Conservation (phyloP, 2,329 filamentous ascomycete genomes). For the Thermomyces lanuginosus region DNA sequence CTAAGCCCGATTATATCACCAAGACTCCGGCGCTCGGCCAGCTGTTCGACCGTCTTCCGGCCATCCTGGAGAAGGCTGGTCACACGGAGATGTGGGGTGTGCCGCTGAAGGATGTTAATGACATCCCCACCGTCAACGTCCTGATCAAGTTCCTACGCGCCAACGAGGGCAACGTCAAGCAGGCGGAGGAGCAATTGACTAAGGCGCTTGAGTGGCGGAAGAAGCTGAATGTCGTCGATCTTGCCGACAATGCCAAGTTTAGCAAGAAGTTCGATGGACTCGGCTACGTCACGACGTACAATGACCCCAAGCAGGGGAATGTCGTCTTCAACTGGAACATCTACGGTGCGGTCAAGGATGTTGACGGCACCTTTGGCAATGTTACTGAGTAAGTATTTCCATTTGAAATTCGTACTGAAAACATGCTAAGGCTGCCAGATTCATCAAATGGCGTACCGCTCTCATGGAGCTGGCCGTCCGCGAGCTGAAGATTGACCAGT, state of each 20-base stretch:
- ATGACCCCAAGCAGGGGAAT: constrained; percentile 35
- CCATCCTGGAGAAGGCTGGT: constrained; percentile 40
- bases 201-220: constrained; percentile 74
- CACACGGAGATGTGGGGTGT: constrained; percentile 82
- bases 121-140: constrained; percentile 65
- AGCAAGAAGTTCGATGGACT: constrained; percentile 58
- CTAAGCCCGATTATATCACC: constrained; percentile 20
- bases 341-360: constrained; percentile 72
- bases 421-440: constrained; percentile 36
- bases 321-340: constrained; percentile 79
- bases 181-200: constrained; percentile 60
- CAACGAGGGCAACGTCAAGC: constrained; percentile 58
- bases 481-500: constrained; percentile 53
- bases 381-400: constrained; percentile 51
- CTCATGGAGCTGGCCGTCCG: constrained; percentile 76
- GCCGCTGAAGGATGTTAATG: constrained; percentile 36
- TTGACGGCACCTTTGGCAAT: constrained; percentile 65
- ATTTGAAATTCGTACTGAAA: constrained; percentile 1
- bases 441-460: constrained; percentile 76
- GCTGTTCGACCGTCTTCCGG: constrained; percentile 42
- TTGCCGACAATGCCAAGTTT: constrained; percentile 47
- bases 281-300: constrained; percentile 65
- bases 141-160: constrained; percentile 89
- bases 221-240: constrained; percentile 51
- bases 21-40: constrained; percentile 33